Base-by-base conservation (phyloP, 1,284 basidiomycete species). In the Leccinum subrobustum region DNA sequence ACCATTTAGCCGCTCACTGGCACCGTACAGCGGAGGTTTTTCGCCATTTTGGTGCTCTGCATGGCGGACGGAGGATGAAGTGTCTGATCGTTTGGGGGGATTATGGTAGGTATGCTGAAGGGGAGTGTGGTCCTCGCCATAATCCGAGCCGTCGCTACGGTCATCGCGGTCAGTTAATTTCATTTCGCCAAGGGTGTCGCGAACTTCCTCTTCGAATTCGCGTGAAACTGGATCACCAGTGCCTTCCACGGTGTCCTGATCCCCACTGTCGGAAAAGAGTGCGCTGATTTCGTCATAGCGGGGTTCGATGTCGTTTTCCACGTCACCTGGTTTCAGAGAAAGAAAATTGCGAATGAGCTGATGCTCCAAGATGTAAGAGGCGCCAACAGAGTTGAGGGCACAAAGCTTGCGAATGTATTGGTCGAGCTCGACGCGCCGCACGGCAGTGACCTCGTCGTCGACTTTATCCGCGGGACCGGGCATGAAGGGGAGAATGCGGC, bases 401-500 rank as follows among this genome's bases (percentile, higher is more conserved):
- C 93, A 91, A 7, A 99, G 81, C 59, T 88, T 86, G 66, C 84
- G 82, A 52, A 98, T 82, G 75, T 99, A 99, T 52, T 90, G 86
- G 70, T 97, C 92, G 20, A 99, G 81, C 70, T 98, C 96, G 37
- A 82, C 83, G 60, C 89, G 84, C 60, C 96, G 83, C 57, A 88
- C 86, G 14, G 90, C 87, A 20, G 95, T 97, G 64, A 98, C 83
- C 57, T 86, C 82, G 66, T 95, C 91, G 76, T 97, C 91, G 39
- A 98, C 93, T 23, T 88, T 80, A 20, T 89, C 82, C 6, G 92
- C 85, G 4, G 95, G 96, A 1, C 96, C 96, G 11, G 96, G 96
- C 95, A 98, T 98, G 76, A 87, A 97, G 0, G 96, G 96, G 48
- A 99, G 79, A 60, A 96, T 91, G 39, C 96, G 84, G 27, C 83